Conservation (phyloP, 2,329 filamentous ascomycete genomes). For the Zasmidium citrigriseum region DNA sequence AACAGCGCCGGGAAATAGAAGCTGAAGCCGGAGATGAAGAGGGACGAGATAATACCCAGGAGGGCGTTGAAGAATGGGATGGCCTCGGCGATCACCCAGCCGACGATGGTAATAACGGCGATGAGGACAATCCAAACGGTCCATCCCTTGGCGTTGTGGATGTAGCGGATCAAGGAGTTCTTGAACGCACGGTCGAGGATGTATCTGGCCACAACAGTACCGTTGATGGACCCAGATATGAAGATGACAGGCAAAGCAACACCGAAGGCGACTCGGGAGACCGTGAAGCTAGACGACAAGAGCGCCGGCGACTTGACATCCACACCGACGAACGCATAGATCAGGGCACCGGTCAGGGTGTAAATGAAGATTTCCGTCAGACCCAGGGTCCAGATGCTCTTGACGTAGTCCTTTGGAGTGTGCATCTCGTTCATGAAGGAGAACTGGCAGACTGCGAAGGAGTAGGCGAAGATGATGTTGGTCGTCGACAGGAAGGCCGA, state of each 20-base stretch:
- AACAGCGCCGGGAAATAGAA: conserved; percentile 42
- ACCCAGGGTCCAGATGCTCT: conserved; percentile 60
- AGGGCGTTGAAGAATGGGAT: conserved; percentile 73
- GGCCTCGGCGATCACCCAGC: conserved; percentile 70
- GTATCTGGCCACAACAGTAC: conserved; percentile 52
- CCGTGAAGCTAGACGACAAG: conserved; percentile 57
- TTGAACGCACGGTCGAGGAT: conserved; percentile 66
- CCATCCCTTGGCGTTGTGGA: conserved; percentile 47
- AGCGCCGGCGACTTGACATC: conserved; percentile 67
- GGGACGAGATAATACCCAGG: conserved; percentile 63
- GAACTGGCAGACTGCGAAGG: conserved; percentile 62
- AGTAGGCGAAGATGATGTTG: conserved; percentile 71
- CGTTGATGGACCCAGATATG: conserved; percentile 72
- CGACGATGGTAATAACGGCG: conserved; percentile 59
- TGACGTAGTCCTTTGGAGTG: conserved; percentile 63
- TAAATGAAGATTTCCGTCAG: conserved; percentile 66
- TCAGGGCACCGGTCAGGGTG: conserved; percentile 64
- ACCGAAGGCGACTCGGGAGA: conserved; percentile 68
- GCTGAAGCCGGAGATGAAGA: conserved; percentile 69
- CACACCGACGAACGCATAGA: conserved; percentile 67
- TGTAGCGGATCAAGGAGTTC: conserved; percentile 52
- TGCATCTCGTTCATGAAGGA: conserved; percentile 67
- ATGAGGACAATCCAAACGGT: conserved; percentile 63
- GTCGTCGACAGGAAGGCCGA: conserved; percentile 64
- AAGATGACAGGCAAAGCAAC: conserved; percentile 72